Conservation (phyloP, 495 filamentous ascomycete species). For the Neurospora discreta region DNA sequence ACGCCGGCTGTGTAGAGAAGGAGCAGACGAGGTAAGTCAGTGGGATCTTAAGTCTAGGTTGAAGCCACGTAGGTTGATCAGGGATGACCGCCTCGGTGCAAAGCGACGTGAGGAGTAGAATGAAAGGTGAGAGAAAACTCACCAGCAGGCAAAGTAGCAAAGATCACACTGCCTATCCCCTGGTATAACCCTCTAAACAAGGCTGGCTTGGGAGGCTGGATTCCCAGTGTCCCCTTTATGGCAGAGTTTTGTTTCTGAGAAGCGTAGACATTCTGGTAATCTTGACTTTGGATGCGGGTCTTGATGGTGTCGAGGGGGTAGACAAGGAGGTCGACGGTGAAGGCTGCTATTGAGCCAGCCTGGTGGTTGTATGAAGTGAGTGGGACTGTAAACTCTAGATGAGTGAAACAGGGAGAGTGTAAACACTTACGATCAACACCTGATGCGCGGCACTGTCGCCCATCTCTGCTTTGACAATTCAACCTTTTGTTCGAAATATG, state of each 20-base stretch:
- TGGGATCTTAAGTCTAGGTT: too few species aligned
- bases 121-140: constrained; percentile 10
- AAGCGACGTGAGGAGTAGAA: too few species aligned
- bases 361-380: constrained; percentile 14
- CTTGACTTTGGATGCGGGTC: constrained; percentile 68
- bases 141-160: constrained; percentile 84
- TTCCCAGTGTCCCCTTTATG: constrained; percentile 38
- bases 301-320: constrained; percentile 83
- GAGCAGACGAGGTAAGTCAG: background rate
- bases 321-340: constrained; percentile 67
- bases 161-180: constrained; percentile 74
- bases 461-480: background rate
- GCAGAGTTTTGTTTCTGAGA: constrained; percentile 6
- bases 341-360: constrained; percentile 74
- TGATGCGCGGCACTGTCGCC: background rate
- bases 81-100: too few species aligned
- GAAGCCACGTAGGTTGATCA: too few species aligned
- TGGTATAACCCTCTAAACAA: constrained; percentile 74
- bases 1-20: constrained; percentile 49
- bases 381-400: too few species aligned
- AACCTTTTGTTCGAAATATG: background rate
- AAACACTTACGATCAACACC: background rate
- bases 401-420: too few species aligned
- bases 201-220: constrained; percentile 35
- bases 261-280: constrained; percentile 53